These are phyloP conservation scores for Bathelium albidoporum DNA, from an alignment of 495 filamentous ascomycete species.

Conservation along the genomic window DNA sequence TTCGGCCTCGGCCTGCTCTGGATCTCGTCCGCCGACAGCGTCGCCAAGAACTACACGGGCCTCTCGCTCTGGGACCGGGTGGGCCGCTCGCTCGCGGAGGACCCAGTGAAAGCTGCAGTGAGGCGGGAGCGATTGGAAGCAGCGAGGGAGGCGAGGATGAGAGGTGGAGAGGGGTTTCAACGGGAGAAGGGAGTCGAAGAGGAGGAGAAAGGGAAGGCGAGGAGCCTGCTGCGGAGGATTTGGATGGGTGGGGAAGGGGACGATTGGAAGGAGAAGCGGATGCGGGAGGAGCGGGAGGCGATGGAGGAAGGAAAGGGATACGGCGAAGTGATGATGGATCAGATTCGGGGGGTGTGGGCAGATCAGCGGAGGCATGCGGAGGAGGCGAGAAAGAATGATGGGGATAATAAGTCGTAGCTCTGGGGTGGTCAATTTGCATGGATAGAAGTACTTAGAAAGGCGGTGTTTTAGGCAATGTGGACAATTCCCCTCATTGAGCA, in stretches of 20 bases:
- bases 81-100: slow-evolving; percentile 9
- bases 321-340: slow-evolving; percentile 69
- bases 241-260: slow-evolving; percentile 56
- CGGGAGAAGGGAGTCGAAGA: slow-evolving; percentile 9
- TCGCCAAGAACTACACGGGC: slow-evolving; percentile 20
- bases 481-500: not conserved
- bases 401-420: not conserved
- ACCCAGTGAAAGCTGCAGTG: slow-evolving; percentile 6
- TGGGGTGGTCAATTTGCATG: not conserved
- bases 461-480: not conserved
- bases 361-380: slow-evolving; percentile 31
- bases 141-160: slow-evolving; percentile 42
- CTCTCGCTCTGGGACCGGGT: slow-evolving; percentile 16
- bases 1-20: slow-evolving; percentile 51
- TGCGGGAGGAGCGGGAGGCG: slow-evolving; percentile 60
- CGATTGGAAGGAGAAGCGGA: slow-evolving; percentile 63
- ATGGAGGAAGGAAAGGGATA: slow-evolving; percentile 72
- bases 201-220: slow-evolving; percentile 32
- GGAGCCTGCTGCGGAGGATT: slow-evolving; percentile 39
- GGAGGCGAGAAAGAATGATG: slow-evolving; percentile 2
- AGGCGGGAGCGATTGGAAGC: slow-evolving; percentile 8
- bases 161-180: slow-evolving; percentile 31
- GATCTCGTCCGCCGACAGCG: slow-evolving; percentile 41
- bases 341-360: slow-evolving; percentile 76
- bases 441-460: not conserved